phyloP scores from a whole-genome alignment of 2,329 filamentous ascomycete genomes.

The Paraphoma sp. region DNA sequence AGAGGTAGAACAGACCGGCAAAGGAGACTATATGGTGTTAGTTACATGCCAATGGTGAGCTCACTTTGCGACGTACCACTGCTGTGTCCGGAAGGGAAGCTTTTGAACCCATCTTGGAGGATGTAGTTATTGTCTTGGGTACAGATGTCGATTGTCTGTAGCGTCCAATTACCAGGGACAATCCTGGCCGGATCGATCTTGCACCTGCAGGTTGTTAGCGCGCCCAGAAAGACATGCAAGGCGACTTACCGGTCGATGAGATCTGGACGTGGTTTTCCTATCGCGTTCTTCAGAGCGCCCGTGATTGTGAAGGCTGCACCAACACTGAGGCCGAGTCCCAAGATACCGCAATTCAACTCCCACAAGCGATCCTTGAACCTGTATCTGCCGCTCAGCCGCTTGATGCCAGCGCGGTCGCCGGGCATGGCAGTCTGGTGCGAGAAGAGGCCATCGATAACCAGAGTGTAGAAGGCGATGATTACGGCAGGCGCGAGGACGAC shows the following conservation, averaged over 20 bases:
- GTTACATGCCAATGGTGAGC: constrained; percentile 8
- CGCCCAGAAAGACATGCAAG: neutral
- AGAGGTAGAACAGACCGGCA: constrained; percentile 65
- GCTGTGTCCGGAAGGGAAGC: constrained; percentile 65
- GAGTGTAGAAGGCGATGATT: constrained; percentile 62
- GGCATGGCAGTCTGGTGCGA: constrained; percentile 54
- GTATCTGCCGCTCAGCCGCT: constrained; percentile 54
- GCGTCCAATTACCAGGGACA: constrained; percentile 6
- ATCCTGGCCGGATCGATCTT: constrained; percentile 13
- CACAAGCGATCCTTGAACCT: constrained; percentile 64
- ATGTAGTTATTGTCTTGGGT: constrained; percentile 57
- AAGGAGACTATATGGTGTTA: constrained; percentile 57
- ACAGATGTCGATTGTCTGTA: constrained; percentile 53
- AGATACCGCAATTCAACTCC: constrained; percentile 67
- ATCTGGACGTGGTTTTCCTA: constrained; percentile 66
- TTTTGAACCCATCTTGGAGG: constrained; percentile 65
- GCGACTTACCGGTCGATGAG: constrained; percentile 60
- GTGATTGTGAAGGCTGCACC: constrained; percentile 65
- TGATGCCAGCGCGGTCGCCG: constrained; percentile 29
- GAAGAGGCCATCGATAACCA: constrained; percentile 65
- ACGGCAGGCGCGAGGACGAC: constrained; percentile 57
- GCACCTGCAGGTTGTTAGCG: constrained; percentile 27
- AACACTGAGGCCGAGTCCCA: constrained; percentile 63
- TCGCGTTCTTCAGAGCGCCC: constrained; percentile 63
- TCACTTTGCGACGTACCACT: constrained; percentile 51